These are phyloP conservation scores for Aspergillus tamarii DNA, from an alignment of 2,329 filamentous ascomycete genomes.

Conservation along the genomic window DNA sequence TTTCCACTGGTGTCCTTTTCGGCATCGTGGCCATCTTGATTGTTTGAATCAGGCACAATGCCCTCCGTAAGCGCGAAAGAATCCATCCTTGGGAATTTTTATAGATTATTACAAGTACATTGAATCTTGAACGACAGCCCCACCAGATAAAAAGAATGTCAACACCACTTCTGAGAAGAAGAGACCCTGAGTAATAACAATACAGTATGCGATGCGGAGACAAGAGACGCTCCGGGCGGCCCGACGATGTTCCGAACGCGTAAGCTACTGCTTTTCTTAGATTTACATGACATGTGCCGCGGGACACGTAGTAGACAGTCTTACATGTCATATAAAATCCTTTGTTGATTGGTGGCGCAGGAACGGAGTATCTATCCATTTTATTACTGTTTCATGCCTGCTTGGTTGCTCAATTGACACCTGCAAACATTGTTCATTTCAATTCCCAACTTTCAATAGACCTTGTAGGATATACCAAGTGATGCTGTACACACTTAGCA, in stretches of 20 bases:
- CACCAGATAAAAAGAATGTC: slow-evolving; percentile 29
- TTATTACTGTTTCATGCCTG: not conserved
- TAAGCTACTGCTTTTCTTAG: slow-evolving; percentile 14
- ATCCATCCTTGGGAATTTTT: slow-evolving; percentile 41
- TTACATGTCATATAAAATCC: not conserved
- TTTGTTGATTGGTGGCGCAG: not conserved
- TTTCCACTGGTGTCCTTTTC: slow-evolving; percentile 31
- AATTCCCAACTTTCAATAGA: not conserved
- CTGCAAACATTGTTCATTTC: not conserved
- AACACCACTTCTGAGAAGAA: slow-evolving; percentile 12
- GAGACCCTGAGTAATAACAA: not conserved
- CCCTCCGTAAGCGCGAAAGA: slow-evolving; percentile 47
- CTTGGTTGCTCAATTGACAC: not conserved
- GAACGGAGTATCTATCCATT: not conserved
- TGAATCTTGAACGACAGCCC: slow-evolving; percentile 17
- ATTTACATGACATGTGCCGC: not conserved
- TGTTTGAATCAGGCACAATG: slow-evolving; percentile 36
- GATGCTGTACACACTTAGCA: not conserved
- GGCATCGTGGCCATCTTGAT: slow-evolving; percentile 30
- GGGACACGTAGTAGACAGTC: not conserved
- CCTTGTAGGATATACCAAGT: not conserved
- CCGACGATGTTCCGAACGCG: slow-evolving; percentile 38
- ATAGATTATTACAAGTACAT: slow-evolving; percentile 2
- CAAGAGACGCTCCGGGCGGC: slow-evolving; percentile 33
- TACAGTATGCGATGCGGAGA: slow-evolving; percentile 28